A percentile compares a stretch with the other conserved stretches of the same genome.
Conservation (phyloP, 805 yeast species). For the Starmerella potacharoeniae region DNA sequence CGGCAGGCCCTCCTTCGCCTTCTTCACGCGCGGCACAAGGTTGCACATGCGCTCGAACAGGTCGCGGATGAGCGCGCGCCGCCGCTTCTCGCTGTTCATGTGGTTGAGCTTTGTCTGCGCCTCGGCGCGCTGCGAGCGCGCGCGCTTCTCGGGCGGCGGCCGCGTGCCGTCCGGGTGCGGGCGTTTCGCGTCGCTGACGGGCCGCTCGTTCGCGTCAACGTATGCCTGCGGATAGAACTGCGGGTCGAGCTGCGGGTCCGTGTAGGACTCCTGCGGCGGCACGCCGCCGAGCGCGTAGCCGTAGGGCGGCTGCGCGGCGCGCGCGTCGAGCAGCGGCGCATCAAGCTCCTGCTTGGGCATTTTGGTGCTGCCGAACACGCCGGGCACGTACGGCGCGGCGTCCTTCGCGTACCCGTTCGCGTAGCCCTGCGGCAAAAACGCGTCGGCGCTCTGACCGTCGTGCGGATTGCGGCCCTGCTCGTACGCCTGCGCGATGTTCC, state of each 20-base stretch:
- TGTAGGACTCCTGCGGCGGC: not conserved
- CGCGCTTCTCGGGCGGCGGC: not conserved
- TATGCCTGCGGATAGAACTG: not conserved
- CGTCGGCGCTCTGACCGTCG: too few relatives aligned
- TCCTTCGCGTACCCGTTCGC: not conserved
- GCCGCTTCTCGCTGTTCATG: constrained; percentile 31
- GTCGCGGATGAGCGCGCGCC: constrained; percentile 32
- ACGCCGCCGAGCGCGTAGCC: not conserved
- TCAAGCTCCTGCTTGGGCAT: not conserved
- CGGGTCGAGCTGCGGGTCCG: not conserved
- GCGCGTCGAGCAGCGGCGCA: too few relatives aligned
- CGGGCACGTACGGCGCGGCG: not conserved
- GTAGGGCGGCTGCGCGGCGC: not conserved
- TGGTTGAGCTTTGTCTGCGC: constrained; percentile 27
- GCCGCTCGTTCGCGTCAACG: not conserved
- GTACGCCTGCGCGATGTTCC: not conserved
- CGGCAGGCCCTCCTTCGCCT: constrained; percentile 15
- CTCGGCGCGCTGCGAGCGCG: not conserved
- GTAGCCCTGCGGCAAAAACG: not conserved
- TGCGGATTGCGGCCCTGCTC: not conserved
- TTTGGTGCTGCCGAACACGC: not conserved
- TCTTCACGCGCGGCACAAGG: constrained; percentile 27
- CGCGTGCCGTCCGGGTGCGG: not conserved
- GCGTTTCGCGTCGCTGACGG: not conserved
- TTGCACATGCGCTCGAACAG: constrained; percentile 30